Conservation (phyloP, 768 basidiomycete genomes). For the Psilocybe azurescens region DNA sequence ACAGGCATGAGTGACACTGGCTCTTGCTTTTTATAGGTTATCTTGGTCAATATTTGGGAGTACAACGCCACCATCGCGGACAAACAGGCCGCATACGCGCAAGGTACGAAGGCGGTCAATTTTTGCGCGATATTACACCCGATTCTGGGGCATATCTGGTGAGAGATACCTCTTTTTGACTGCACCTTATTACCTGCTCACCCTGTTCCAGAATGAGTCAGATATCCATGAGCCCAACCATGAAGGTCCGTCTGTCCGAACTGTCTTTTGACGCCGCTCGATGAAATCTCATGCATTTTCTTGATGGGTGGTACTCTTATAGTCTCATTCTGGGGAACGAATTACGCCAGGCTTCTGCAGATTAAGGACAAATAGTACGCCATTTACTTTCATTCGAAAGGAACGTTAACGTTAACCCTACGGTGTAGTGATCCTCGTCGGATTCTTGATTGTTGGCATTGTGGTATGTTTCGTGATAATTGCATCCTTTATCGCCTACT, state of each 20-base stretch:
- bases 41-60: slow-evolving; percentile 22
- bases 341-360: slow-evolving; percentile 25
- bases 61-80: slow-evolving; percentile 16
- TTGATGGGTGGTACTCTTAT: not conserved
- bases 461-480: slow-evolving; percentile 24
- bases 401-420: not conserved
- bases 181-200: not conserved
- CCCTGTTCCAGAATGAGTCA: slow-evolving; percentile 29
- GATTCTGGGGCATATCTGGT: slow-evolving; percentile 34
- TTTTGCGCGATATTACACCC: slow-evolving; percentile 29
- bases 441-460: slow-evolving; percentile 36
- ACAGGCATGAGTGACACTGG: not conserved
- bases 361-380: slow-evolving; percentile 35
- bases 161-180: not conserved
- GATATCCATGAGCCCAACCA: slow-evolving; percentile 33
- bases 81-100: slow-evolving; percentile 20
- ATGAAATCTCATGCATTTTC: not conserved
- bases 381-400: too few species aligned
- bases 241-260: slow-evolving; percentile 11
- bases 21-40: slow-evolving; percentile 7
- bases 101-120: slow-evolving; percentile 23
- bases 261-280: too few species aligned
- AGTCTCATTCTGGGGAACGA: slow-evolving; percentile 31
- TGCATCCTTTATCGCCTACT: not conserved
- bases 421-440: slow-evolving; percentile 28